Base-by-base conservation (phyloP, 805 yeast species). In the Isabelozyma gotoi region DNA sequence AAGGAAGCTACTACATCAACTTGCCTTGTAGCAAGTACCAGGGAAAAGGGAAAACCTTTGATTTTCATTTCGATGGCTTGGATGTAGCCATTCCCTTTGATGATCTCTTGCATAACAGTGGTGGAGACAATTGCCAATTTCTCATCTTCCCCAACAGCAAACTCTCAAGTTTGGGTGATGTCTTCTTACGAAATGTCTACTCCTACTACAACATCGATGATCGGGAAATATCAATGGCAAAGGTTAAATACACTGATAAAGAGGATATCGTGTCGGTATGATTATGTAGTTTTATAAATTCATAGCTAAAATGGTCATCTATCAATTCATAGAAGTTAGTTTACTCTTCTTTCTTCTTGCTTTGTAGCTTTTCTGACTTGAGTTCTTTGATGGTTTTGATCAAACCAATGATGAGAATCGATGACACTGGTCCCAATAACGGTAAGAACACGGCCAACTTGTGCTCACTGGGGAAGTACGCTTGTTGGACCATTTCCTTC, bases 381-480 rank as follows among this genome's bases (percentile, higher is more conserved):
- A 59, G 46, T 18, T 78, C 83, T 37, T 66, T 66, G 14, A 75
- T 11, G 2, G 74, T 50, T 46, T 82, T 78, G 3, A 82, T 17
- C 1, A 77, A 42, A 0, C 84, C 85, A 43, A 83, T 59, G 1
- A 72, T 16, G 10, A 78, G 59, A 17, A 94, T 90, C 19, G 92
- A 78, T 2, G 78, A 67, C 29, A 90, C 69, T 1, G 99, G 99
- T 0, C 98, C 98, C 29, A 91, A 62, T 36, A 92, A 68, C 0
- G 99, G 99, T 57, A 89, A 71, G 52, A 90, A 94, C 1, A 94
- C 96, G 0, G 99, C 98, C 56, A 94, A 74, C 62, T 88, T 91
- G 60, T 92, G 99, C 62, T 92, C 97, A 50, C 87, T 92, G 0
- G 99, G 98, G 72, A 91, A 89, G 62, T 87, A 90, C 43, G 85